A percentile compares a stretch with the other conserved stretches of the same genome.
Evolutionary conservation across 768 basidiomycete species (phyloP).

Genomic region (Dendrothele bispora): DNA sequence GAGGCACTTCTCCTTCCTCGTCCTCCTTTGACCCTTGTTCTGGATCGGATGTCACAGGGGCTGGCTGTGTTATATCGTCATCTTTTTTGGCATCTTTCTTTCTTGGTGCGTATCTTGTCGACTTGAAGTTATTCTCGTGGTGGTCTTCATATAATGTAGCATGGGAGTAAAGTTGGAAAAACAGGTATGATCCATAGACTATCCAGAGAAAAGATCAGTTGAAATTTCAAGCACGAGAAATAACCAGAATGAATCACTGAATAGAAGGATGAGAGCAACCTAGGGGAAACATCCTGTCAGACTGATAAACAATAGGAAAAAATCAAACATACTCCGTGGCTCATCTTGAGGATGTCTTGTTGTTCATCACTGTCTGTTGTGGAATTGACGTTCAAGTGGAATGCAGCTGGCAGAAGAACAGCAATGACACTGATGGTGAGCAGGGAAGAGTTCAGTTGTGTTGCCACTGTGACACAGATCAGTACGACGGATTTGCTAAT

Average conservation of each 20-base stretch:
- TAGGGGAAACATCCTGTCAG: conserved; percentile 20
- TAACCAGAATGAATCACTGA: conserved; percentile 50
- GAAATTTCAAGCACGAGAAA: not conserved
- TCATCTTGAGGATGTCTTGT: conserved; percentile 59
- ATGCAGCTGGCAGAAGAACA: conserved; percentile 77
- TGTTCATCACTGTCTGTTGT: conserved; percentile 24
- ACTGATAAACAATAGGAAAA: not conserved
- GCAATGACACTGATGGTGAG: conserved; percentile 80
- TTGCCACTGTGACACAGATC: conserved; percentile 37
- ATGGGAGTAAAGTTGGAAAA: conserved; percentile 81
- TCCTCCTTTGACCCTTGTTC: conserved; percentile 29
- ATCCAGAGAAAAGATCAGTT: conserved; percentile 32
- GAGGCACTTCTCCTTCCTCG: conserved; percentile 48
- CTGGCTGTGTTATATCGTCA: not conserved
- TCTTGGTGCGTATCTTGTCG: conserved; percentile 31
- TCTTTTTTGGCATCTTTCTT: conserved; percentile 11
- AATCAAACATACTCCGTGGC: conserved; percentile 61
- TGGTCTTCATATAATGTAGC: conserved; percentile 63
- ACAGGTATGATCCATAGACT: conserved; percentile 78
- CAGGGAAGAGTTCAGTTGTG: conserved; percentile 74
- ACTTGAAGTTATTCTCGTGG: conserved; percentile 31
- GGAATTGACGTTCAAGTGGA: conserved; percentile 53
- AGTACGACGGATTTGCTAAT: conserved; percentile 16
- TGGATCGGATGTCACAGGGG: conserved; percentile 13
- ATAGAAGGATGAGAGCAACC: conserved; percentile 76